phyloP scores from a whole-genome alignment of 352 stramenopile genomes.

The Pythium brassicae region DNA sequence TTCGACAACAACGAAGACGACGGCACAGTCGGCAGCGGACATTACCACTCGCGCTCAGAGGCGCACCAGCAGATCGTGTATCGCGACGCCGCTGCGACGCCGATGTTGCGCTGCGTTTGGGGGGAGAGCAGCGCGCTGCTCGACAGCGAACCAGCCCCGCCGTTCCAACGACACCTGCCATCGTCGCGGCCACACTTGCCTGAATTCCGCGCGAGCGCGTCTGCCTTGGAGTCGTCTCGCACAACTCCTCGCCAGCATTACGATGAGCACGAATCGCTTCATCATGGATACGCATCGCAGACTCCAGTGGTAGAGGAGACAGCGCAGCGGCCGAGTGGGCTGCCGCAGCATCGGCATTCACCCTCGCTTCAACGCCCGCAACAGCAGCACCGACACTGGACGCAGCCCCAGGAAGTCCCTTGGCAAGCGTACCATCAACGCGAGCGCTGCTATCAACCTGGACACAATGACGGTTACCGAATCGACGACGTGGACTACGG shows the following conservation, averaged over 20 bases:
- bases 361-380: background rate
- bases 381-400: background rate
- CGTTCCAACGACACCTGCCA: background rate
- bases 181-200: background rate
- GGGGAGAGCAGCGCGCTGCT: background rate
- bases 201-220: background rate
- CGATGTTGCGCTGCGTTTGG: constrained; percentile 3
- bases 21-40: too few relatives aligned
- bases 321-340: too few relatives aligned
- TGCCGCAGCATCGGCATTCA: too few relatives aligned
- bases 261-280: too few relatives aligned
- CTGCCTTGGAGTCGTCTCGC: too few relatives aligned
- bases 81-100: background rate
- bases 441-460: background rate
- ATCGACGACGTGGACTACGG: too few relatives aligned
- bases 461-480: background rate
- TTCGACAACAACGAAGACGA: background rate
- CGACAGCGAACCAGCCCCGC: background rate
- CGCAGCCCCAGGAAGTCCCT: too few relatives aligned
- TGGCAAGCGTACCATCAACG: too few relatives aligned
- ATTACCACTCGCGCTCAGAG: background rate
- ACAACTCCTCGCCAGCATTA: too few relatives aligned
- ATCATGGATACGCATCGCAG: too few relatives aligned
- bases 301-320: too few relatives aligned
- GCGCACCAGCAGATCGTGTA: background rate